Base-by-base conservation (phyloP, 352 stramenopile species). In the Globisporangium emineosum region DNA sequence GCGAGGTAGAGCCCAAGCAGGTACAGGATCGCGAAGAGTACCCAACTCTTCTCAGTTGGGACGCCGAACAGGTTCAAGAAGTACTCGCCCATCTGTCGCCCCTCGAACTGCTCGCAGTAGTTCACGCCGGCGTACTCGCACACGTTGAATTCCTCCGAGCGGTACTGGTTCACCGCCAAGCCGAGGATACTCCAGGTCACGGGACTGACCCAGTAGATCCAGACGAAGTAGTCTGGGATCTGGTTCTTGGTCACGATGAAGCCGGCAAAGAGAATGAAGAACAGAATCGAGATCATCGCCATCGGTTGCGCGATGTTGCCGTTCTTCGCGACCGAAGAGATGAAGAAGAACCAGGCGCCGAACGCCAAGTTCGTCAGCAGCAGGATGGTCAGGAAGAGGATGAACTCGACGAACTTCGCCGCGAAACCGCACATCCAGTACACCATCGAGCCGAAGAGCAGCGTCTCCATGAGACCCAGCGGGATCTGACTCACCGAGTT, bases 361-460 rank as follows among this genome's bases (percentile, higher is more conserved):
- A 84, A 80, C 0, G 65, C 60, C 8, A 89, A 17, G 29, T 82
- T 83, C 1, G 58, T 63, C 21, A 82, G 5, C 43, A 81, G 42
- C 0, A 86, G 50, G 5, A 79, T 43, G 5, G 77, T 1, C 33
- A 72, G 29, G 58, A 78, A 89, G 8, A 83, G 50, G 0, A 88
- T 7, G 63, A 72, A 89, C n/a, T n/a, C n/a, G n/a, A n/a, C 0
- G 59, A n/a, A 40, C 4, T 29, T n/a, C 0, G 25, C 70, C 63
- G 30, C n/a, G n/a, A 66, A 80, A 2, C 86, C 88, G 49, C 89
- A 86, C 71, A 94, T 90, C 73, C 81, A 94, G 66, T 96, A 96
- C 1, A 94, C 51, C 45, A 96, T 71, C 1, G 75, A 83, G 9
- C 84, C 88, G 68, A 95, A 94, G 23, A 92, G 57, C 0, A 90